Percentiles rank a stretch among this genome's conserved stretches.
phyloP scores from a whole-genome alignment of 2,329 filamentous ascomycete species.

The Epichloe baconii region DNA sequence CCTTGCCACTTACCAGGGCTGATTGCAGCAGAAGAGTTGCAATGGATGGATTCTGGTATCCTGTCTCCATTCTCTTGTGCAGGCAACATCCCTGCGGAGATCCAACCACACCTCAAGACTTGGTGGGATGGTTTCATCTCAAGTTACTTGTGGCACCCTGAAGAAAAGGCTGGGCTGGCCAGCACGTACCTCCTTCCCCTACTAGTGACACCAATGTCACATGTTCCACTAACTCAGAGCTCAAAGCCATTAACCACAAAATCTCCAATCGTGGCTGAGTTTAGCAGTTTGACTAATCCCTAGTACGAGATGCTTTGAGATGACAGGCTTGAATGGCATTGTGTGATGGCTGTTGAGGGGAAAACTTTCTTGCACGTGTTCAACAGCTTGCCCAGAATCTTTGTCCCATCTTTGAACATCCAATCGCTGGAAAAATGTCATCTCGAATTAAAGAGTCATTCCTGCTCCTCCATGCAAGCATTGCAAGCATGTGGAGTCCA shows the following conservation, averaged over 20 bases:
- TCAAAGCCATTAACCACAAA: not conserved
- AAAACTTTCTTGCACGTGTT: not conserved
- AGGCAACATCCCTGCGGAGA: constrained; percentile 7
- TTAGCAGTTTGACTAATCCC: not conserved
- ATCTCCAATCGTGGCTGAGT: not conserved
- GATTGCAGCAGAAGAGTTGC: not conserved
- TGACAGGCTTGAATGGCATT: not conserved
- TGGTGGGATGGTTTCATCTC: constrained; percentile 7
- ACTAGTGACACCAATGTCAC: not conserved
- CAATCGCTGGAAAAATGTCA: not conserved
- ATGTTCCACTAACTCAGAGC: not conserved
- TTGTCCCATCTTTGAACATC: not conserved
- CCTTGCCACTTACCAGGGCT: not conserved
- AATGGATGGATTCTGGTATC: not conserved
- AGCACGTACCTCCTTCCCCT: constrained; percentile 1
- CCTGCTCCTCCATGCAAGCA: not conserved
- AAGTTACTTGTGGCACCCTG: constrained; percentile 3
- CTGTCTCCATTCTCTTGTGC: not conserved
- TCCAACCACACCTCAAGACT: constrained; percentile 3
- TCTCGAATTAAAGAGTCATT: not conserved
- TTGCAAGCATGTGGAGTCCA: not conserved
- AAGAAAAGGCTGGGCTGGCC: not conserved
- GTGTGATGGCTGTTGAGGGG: not conserved
- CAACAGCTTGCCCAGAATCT: not conserved
- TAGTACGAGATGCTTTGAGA: not conserved